Evolutionary conservation across 176 grass and related monocot species (phyloP).

Genomic region (Chloris gayana): DNA sequence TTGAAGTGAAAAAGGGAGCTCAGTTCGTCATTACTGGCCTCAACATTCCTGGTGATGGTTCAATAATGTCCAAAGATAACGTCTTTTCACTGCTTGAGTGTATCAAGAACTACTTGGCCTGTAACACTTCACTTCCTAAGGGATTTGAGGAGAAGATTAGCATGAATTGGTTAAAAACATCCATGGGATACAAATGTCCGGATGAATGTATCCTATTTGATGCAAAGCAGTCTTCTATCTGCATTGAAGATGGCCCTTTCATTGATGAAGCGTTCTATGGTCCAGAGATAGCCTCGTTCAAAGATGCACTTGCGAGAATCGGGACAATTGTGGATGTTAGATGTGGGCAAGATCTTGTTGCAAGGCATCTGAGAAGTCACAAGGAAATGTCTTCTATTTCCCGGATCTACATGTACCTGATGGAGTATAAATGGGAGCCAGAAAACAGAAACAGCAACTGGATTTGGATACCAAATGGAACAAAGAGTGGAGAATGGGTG

Average conservation of each 20-base stretch:
- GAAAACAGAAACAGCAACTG: slow-evolving; percentile 28
- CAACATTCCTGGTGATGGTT: slow-evolving; percentile 52
- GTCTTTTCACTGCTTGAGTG: slow-evolving; percentile 53
- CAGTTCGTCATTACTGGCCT: slow-evolving; percentile 51
- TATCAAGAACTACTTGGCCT: slow-evolving; percentile 28
- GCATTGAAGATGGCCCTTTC: slow-evolving; percentile 60
- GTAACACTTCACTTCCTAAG: background rate
- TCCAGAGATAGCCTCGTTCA: slow-evolving; percentile 40
- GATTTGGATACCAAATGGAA: slow-evolving; percentile 65
- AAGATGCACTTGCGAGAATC: slow-evolving; percentile 43
- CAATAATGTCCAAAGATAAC: slow-evolving; percentile 24
- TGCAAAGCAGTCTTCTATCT: slow-evolving; percentile 34
- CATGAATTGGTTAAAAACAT: slow-evolving; percentile 65
- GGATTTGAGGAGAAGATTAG: slow-evolving; percentile 43
- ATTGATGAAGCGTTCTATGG: slow-evolving; percentile 76
- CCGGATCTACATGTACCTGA: slow-evolving; percentile 62
- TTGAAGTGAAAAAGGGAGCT: slow-evolving; percentile 35
- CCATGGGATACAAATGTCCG: slow-evolving; percentile 52
- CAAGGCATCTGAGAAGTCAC: slow-evolving; percentile 47
- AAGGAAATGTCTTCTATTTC: slow-evolving; percentile 48
- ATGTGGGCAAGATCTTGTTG: slow-evolving; percentile 35
- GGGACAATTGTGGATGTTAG: slow-evolving; percentile 51
- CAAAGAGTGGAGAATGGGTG: slow-evolving; percentile 55
- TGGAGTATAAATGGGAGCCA: slow-evolving; percentile 45
- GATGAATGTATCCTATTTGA: slow-evolving; percentile 63